These are phyloP conservation scores for Kwoniella shandongensis DNA, from an alignment of 768 basidiomycete species.

Conservation along the genomic window DNA sequence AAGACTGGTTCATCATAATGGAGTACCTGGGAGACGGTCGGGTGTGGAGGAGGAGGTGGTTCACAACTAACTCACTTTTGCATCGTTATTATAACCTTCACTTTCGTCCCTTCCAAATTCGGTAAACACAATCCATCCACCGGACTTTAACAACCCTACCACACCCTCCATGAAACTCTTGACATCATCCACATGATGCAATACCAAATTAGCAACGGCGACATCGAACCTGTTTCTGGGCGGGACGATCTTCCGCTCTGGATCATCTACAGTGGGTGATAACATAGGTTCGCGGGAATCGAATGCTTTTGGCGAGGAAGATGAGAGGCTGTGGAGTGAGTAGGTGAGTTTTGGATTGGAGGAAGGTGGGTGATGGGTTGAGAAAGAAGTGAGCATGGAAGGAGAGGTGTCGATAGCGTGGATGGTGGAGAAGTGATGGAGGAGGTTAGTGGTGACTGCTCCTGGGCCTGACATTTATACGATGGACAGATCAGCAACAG, in stretches of 20 bases:
- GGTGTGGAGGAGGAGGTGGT: too few relatives aligned
- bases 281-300: background rate
- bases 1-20: too few relatives aligned
- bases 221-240: constrained; percentile 26
- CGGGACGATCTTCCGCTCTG: constrained; percentile 19
- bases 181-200: constrained; percentile 41
- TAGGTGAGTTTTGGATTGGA: constrained; percentile 14
- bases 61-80: constrained; percentile 2
- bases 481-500: too few relatives aligned
- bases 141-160: constrained; percentile 22
- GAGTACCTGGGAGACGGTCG: too few relatives aligned
- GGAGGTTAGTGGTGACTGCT: constrained; percentile 29
- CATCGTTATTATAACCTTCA: constrained; percentile 1
- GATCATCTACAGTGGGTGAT: constrained; percentile 19
- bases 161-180: constrained; percentile 22
- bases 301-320: constrained; percentile 26
- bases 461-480: constrained; percentile 45
- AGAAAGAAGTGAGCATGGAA: constrained; percentile 30
- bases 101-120: constrained; percentile 33
- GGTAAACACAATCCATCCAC: constrained; percentile 37
- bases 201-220: constrained; percentile 31
- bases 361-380: constrained; percentile 1
- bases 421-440: constrained; percentile 27
- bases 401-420: constrained; percentile 40
- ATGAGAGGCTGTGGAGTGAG: constrained; percentile 29